Evolutionary conservation across 805 yeast species (phyloP).

Genomic region (Blastobotrys parvus): DNA sequence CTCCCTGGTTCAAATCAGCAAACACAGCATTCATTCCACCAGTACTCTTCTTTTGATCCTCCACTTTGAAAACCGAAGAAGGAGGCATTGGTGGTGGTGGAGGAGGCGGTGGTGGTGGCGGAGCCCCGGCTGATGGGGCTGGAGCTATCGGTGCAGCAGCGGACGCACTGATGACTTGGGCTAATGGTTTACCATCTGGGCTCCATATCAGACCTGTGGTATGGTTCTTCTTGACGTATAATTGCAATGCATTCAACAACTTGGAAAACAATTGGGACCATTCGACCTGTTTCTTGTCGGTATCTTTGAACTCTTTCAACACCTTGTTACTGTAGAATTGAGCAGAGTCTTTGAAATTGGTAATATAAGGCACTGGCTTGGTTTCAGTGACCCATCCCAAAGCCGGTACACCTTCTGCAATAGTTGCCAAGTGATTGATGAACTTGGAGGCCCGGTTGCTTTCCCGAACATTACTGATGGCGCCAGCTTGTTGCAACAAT

Average conservation of each 20-base stretch:
- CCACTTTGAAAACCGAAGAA: conserved; percentile 39
- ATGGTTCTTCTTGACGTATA: conserved; percentile 68
- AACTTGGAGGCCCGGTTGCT: conserved; percentile 57
- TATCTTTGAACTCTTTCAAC: conserved; percentile 71
- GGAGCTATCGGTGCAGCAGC: conserved; percentile 20
- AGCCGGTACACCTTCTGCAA: conserved; percentile 84
- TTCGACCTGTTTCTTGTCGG: conserved; percentile 57
- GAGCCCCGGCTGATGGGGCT: conserved; percentile 30
- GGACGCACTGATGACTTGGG: conserved; percentile 35
- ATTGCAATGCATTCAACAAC: conserved; percentile 61
- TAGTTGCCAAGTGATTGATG: conserved; percentile 67
- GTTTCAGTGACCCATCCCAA: conserved; percentile 82
- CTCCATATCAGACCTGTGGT: conserved; percentile 83
- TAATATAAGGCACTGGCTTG: conserved; percentile 60
- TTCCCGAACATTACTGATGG: conserved; percentile 62
- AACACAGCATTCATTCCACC: conserved; percentile 83
- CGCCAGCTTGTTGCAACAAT: conserved; percentile 50
- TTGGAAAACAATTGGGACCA: conserved; percentile 70
- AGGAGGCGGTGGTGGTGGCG: conserved; percentile 72
- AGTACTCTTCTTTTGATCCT: conserved; percentile 20
- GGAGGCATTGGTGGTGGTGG: conserved; percentile 89
- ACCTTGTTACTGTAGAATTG: conserved; percentile 92
- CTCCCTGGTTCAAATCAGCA: conserved; percentile 84
- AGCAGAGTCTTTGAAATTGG: conserved; percentile 83
- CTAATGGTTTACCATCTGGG: conserved; percentile 48